phyloP scores from a whole-genome alignment of 805 yeast species.

The Yamadazyma scolyti region DNA sequence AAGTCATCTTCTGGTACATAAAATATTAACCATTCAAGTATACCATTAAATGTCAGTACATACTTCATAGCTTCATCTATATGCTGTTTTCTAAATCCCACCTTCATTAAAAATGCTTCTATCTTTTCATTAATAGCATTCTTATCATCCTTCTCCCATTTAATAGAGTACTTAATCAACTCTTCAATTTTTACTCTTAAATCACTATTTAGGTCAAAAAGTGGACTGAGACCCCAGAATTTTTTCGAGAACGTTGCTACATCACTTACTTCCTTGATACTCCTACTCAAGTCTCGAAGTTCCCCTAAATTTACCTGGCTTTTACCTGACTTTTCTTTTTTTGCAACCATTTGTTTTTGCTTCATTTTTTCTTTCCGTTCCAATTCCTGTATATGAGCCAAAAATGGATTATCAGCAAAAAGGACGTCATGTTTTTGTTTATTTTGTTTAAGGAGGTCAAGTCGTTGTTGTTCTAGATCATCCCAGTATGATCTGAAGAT shows the following conservation, averaged over 20 bases:
- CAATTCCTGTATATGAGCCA: constrained; percentile 22
- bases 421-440: constrained; percentile 45
- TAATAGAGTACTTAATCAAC: constrained; percentile 52
- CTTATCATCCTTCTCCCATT: constrained; percentile 43
- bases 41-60: constrained; percentile 44
- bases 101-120: constrained; percentile 11
- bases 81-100: constrained; percentile 73
- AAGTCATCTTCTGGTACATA: constrained; percentile 94
- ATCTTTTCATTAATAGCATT: not conserved
- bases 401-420: constrained; percentile 77
- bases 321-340: constrained; percentile 1
- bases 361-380: constrained; percentile 5
- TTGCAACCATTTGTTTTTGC: not conserved
- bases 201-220: constrained; percentile 64
- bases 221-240: constrained; percentile 68
- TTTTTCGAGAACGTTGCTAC: constrained; percentile 25
- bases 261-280: not conserved
- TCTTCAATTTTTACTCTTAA: constrained; percentile 61
- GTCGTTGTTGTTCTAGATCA: constrained; percentile 59
- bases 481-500: constrained; percentile 79
- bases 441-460: constrained; percentile 16
- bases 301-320: constrained; percentile 1
- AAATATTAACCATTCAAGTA: constrained; percentile 74
- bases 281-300: constrained; percentile 1
- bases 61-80: constrained; percentile 68